Evolutionary conservation across 2,329 filamentous ascomycete species (phyloP), one percentile per base, ranked within the genome.

Genomic region (Xylaria sp.): DNA sequence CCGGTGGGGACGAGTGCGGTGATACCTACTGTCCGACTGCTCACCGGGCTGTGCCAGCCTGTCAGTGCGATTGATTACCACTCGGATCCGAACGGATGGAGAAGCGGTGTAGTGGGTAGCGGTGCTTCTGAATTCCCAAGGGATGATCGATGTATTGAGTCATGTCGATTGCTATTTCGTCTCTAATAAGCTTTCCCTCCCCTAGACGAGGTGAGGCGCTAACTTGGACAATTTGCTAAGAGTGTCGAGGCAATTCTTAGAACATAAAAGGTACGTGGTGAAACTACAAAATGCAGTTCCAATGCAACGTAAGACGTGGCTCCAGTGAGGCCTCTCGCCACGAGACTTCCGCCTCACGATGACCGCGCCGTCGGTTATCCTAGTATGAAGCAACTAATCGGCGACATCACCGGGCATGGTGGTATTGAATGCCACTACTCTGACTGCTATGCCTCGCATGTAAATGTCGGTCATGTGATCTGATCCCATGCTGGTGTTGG

Each of bases 381-480:
- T 67, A 45, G 53, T 48, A 14, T 55, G 32, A 53, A 51, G 53
- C 39, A 24, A 47, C 58, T 36, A 51, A 69, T 67, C 17, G 36
- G 42, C 48, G 66, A 42, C 62, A 57, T 73, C 70, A 69, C 68
- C 3, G 69, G 61, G 42, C 30, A 68, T 19, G 47, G 55, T 27
- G 34, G 36, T 63, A 59, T 54, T 54, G 63, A 69, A 60, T 66
- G n/a, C 32, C 48, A 42, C 64, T 70, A 59, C 45, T 57, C 53
- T 24, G 67, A 65, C 61, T 69, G 69, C 47, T 48, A 68, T 69
- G 64, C 61, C 69, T 72, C 62, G 67, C 67, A 64, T 71, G 42
- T 60, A 17, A 56, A 62, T 7, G 21, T 51, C 39, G 32, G 61
- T 74, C 71, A 76, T 75, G 72, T 76, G 73, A 74, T 64, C 62